Evolutionary conservation across 345 rosid species (phyloP).

Genomic region (Excoecaria cochinchinensis): DNA sequence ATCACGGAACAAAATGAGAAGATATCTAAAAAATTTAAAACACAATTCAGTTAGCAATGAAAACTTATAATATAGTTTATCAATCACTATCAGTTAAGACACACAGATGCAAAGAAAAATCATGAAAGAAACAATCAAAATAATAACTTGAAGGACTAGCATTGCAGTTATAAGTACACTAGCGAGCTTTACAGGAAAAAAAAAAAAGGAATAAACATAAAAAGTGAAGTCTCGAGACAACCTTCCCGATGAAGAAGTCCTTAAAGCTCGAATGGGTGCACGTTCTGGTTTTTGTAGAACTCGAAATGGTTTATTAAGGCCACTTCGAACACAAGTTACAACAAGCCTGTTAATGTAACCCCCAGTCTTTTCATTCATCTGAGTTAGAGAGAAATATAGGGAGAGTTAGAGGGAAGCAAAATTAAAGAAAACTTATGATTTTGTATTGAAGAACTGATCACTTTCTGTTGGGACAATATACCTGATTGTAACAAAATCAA

Average conservation of each 20-base stretch:
- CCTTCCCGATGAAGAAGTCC: constrained; percentile 99
- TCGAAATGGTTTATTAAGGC: constrained; percentile 83
- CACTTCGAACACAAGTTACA: constrained; percentile 94
- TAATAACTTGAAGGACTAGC: neutral
- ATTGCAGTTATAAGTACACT: neutral
- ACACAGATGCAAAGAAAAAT: neutral
- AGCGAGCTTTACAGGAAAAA: neutral
- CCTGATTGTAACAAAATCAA: constrained; percentile 84
- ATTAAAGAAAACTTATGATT: neutral
- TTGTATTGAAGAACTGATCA: neutral
- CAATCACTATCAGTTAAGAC: neutral
- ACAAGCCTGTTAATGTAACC: constrained; percentile 86
- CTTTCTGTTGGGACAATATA: constrained; percentile 18
- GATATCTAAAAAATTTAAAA: constrained; percentile 64
- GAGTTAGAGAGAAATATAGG: constrained; percentile 20
- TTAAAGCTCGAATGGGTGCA: constrained; percentile 88
- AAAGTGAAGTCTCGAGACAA: constrained; percentile 26
- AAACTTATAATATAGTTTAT: neutral
- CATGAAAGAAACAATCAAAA: neutral
- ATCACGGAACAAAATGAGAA: constrained; percentile 94
- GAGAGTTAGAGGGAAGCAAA: neutral
- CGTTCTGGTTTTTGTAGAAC: constrained; percentile 96
- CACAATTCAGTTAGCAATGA: neutral
- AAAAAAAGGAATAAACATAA: constrained; percentile 1
- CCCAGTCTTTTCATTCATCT: constrained; percentile 90